Conservation (phyloP, 1,139 yeast genomes). For the Protomyces macrosporus region DNA sequence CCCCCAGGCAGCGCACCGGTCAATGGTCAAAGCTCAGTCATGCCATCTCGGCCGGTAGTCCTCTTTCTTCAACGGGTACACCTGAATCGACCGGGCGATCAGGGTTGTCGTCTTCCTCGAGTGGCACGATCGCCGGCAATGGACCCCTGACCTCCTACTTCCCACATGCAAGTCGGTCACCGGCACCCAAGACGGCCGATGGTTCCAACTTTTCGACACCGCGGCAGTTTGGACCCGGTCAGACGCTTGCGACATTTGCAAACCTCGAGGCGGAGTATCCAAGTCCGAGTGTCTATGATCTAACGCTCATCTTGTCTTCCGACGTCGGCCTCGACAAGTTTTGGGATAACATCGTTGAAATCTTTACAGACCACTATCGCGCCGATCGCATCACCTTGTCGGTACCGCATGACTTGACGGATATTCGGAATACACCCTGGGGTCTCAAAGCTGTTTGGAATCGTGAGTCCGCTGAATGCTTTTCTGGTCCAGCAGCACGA, state of each 20-base stretch:
- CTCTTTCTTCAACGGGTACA: conserved; percentile 11
- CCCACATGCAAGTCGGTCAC: conserved; percentile 8
- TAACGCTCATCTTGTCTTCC: conserved; percentile 36
- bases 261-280: conserved; percentile 26
- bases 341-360: conserved; percentile 36
- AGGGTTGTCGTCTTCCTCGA: conserved; percentile 9
- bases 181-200: not conserved
- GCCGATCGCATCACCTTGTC: conserved; percentile 37
- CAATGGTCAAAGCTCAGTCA: conserved; percentile 16
- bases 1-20: not conserved
- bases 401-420: conserved; percentile 40
- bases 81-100: conserved; percentile 11
- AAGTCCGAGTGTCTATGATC: conserved; percentile 36
- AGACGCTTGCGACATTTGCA: conserved; percentile 2
- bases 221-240: conserved; percentile 6
- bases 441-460: conserved; percentile 37
- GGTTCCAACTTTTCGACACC: conserved; percentile 17
- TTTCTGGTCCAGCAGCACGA: not conserved
- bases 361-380: conserved; percentile 36
- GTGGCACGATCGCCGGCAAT: conserved; percentile 18
- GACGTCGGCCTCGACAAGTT: conserved; percentile 39
- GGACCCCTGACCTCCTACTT: conserved; percentile 4
- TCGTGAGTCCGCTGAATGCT: not conserved
- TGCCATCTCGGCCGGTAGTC: conserved; percentile 11
- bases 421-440: conserved; percentile 40